phyloP scores from a whole-genome alignment of 305 asterid species.

The Fraxinus platypoda region DNA sequence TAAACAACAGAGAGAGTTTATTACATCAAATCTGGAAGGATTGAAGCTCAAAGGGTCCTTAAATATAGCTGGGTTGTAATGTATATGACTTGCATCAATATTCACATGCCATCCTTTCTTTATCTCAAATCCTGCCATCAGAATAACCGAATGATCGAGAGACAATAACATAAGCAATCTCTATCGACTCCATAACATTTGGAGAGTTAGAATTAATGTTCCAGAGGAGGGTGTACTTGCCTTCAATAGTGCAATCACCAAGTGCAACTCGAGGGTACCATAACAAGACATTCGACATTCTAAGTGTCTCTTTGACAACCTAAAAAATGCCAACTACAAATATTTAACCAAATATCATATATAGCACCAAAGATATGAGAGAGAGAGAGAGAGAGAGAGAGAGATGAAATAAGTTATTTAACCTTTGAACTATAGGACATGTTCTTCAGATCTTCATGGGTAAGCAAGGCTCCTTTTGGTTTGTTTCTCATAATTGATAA shows the following conservation, averaged over 20 bases:
- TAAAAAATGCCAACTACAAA: background rate
- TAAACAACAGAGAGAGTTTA: background rate
- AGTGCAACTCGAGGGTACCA: slow-evolving; percentile 62
- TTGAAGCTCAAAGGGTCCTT: slow-evolving; percentile 48
- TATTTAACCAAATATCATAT: background rate
- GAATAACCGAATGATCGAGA: background rate
- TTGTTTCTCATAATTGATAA: slow-evolving; percentile 36
- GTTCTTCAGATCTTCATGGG: slow-evolving; percentile 44
- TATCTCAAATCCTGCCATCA: slow-evolving; percentile 46
- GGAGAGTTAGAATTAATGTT: background rate
- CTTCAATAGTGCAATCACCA: slow-evolving; percentile 45
- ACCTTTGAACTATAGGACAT: slow-evolving; percentile 55
- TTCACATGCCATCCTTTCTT: slow-evolving; percentile 67
- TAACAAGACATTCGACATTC: slow-evolving; percentile 56
- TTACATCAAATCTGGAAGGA: slow-evolving; percentile 64
- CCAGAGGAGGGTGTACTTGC: slow-evolving; percentile 22
- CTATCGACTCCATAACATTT: background rate
- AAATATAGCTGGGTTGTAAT: slow-evolving; percentile 45
- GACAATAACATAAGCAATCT: background rate
- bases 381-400: background rate
- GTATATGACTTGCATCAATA: slow-evolving; percentile 56
- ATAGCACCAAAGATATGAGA: background rate
- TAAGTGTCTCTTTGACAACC: slow-evolving; percentile 65
- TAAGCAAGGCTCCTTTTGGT: slow-evolving; percentile 35
- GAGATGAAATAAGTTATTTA: background rate